Evolutionary conservation across 495 filamentous ascomycete species (phyloP), one percentile per base, ranked within the genome.

Genomic region (Xanthoparmelia taractica): DNA sequence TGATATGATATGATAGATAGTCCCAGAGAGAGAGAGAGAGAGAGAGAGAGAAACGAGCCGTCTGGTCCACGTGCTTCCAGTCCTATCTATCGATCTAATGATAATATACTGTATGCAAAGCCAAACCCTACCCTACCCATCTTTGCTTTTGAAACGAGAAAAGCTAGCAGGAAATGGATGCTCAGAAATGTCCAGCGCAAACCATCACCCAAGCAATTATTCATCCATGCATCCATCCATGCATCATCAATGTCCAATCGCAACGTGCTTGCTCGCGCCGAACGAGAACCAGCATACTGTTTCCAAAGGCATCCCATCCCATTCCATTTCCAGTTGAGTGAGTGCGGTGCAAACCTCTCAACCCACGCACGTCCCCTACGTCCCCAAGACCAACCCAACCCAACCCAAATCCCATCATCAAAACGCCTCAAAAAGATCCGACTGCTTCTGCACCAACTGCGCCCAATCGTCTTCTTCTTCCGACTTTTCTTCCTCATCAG

Each of bases 1-100:
- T n/a, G n/a, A n/a, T n/a, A n/a, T n/a, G n/a, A n/a, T n/a, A 40
- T 52, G 33, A 58, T n/a, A 54, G 55, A 63, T 41, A 25, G 17
- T 56, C 40, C 37, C 37, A n/a, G n/a, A n/a, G n/a, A n/a, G n/a
- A n/a, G n/a, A n/a, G n/a, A n/a, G n/a, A n/a, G n/a, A n/a, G n/a
- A n/a, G n/a, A n/a, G n/a, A n/a, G 34, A 37, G 11, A 6, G 34
- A 37, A 37, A 5, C 5, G 34, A 37, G 34, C 34, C 34, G 5
- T 11, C 11, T 11, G 5, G 5, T 54, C 3, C 27, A 12, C 1
- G 29, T 54, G 29, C 29, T 20, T 33, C 20, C n/a, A n/a, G n/a
- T n/a, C n/a, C n/a, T n/a, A n/a, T n/a, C n/a, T n/a, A n/a, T n/a
- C n/a, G n/a, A 13, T 54, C 5, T 54, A 54, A 33, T 34, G 27